Percentiles rank a stretch among this genome's conserved stretches.
phyloP scores from a whole-genome alignment of 805 yeast genomes.

The Starmera dryadoides region DNA sequence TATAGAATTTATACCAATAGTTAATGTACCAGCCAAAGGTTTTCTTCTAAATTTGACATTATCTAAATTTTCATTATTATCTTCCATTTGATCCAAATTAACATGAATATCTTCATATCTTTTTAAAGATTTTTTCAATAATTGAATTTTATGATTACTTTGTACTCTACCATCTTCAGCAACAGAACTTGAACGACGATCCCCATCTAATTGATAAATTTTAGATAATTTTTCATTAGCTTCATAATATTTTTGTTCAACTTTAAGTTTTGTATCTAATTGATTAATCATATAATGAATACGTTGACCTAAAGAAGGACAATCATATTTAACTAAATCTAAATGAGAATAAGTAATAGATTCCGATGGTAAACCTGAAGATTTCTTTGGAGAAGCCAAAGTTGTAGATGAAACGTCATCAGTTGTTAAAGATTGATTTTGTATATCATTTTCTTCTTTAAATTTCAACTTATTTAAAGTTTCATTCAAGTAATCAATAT shows the following conservation, averaged over 20 bases:
- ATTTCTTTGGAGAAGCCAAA: constrained; percentile 22
- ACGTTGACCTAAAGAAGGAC: constrained; percentile 90
- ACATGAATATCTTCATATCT: constrained; percentile 88
- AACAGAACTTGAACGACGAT: constrained; percentile 72
- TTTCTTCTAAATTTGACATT: constrained; percentile 73
- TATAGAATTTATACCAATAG: constrained; percentile 65
- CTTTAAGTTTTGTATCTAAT: constrained; percentile 86
- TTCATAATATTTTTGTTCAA: constrained; percentile 86
- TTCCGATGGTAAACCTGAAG: constrained; percentile 26
- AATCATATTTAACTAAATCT: constrained; percentile 85
- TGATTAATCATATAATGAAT: constrained; percentile 95
- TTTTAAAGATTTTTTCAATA: constrained; percentile 75
- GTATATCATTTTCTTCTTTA: constrained; percentile 7
- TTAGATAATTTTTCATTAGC: constrained; percentile 87
- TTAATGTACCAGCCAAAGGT: constrained; percentile 76
- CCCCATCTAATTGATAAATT: constrained; percentile 87
- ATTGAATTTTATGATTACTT: constrained; percentile 75
- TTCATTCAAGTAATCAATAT: constrained; percentile 81
- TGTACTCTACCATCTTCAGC: constrained; percentile 86
- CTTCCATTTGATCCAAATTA: constrained; percentile 50
- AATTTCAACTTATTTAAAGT: constrained; percentile 54
- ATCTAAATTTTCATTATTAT: constrained; percentile 57
- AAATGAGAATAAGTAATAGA: constrained; percentile 48
- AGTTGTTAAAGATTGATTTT: constrained; percentile 1
- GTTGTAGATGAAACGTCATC: neutral